Conservation (phyloP, 163 green algal species). For the Scenedesmus sp. region DNA sequence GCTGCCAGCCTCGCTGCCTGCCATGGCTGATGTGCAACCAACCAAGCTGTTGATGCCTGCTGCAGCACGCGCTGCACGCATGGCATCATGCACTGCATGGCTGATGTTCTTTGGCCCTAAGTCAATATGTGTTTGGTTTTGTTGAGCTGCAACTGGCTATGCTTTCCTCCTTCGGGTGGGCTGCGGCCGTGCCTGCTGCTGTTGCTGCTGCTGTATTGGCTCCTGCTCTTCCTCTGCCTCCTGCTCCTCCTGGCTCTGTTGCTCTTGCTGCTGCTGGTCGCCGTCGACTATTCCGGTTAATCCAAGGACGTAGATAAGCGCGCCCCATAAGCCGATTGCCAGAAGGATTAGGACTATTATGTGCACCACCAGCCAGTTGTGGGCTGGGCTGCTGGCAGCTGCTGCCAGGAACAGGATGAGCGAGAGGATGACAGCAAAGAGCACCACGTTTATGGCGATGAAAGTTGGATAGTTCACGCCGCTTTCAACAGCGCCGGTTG, state of each 20-base stretch:
- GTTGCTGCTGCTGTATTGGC: background rate
- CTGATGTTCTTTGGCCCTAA: background rate
- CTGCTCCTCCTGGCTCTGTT: constrained; percentile 11
- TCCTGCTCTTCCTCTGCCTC: constrained; percentile 2
- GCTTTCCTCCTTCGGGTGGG: background rate
- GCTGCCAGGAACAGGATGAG: constrained; percentile 51
- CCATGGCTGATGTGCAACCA: background rate
- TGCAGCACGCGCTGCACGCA: background rate
- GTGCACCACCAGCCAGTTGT: constrained; percentile 53
- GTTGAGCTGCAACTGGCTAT: background rate
- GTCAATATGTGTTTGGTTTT: too few species aligned
- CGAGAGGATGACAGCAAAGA: constrained; percentile 39
- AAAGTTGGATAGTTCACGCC: constrained; percentile 57
- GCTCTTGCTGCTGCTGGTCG: background rate
- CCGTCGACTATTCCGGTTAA: constrained; percentile 16
- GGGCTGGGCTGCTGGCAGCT: constrained; percentile 16
- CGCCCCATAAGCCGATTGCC: constrained; percentile 54
- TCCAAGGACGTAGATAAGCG: constrained; percentile 27
- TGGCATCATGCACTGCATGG: background rate
- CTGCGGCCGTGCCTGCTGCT: background rate
- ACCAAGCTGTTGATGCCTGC: background rate
- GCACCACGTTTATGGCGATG: constrained; percentile 49
- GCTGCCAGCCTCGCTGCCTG: background rate
- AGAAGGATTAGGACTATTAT: constrained; percentile 56
- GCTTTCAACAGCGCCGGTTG: constrained; percentile 34